Evolutionary conservation across 2,329 filamentous ascomycete genomes (phyloP).

Genomic region (Ceratocystis harringtonii): DNA sequence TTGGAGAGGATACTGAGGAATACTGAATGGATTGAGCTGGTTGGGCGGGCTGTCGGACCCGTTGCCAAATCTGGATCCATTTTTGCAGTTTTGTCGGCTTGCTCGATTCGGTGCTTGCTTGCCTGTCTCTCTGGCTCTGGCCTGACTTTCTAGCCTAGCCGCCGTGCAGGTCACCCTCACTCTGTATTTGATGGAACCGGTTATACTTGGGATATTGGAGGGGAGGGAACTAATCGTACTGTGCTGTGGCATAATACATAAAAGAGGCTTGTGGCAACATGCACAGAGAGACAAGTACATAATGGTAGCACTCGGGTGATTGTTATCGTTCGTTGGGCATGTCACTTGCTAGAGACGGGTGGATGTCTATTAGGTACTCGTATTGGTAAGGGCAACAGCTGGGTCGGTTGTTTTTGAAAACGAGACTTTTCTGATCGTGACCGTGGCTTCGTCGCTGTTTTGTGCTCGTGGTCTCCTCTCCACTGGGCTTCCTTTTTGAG

Average conservation of each 20-base stretch:
- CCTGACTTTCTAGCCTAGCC: background rate
- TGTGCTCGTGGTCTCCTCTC: background rate
- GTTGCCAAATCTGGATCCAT: background rate
- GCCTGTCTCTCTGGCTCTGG: background rate
- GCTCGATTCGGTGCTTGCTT: background rate
- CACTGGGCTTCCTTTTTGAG: background rate
- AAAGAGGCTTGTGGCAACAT: background rate
- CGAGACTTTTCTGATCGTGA: constrained; percentile 3
- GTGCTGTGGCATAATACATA: background rate
- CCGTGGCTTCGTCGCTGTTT: constrained; percentile 2
- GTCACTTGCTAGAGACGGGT: background rate
- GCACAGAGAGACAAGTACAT: background rate
- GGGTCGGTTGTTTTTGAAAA: background rate
- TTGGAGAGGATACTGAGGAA: background rate
- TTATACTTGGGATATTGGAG: no score
- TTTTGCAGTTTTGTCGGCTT: background rate
- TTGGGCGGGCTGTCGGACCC: background rate
- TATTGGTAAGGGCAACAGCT: background rate
- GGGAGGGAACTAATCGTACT: background rate
- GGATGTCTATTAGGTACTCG: background rate
- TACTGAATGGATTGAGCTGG: background rate
- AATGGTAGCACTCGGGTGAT: background rate
- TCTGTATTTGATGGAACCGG: background rate
- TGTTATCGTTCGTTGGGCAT: background rate
- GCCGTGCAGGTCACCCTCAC: background rate